phyloP scores from a whole-genome alignment of 2,329 filamentous ascomycete genomes.

The Fusarium albosuccineum region DNA sequence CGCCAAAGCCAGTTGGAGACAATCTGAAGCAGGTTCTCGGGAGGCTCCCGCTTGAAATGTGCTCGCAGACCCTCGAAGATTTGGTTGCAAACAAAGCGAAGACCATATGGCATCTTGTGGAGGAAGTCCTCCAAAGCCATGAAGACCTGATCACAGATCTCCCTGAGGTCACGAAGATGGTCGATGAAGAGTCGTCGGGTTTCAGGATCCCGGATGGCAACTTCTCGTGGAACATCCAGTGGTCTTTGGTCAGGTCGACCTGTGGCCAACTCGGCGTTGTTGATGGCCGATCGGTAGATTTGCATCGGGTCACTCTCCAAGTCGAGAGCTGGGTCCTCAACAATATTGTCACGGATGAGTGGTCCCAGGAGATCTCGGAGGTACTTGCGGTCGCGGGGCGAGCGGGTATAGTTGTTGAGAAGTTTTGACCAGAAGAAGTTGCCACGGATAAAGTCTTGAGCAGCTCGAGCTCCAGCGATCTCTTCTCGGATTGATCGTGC shows the following conservation, averaged over 20 bases:
- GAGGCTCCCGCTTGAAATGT: slow-evolving; percentile 84
- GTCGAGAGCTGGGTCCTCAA: slow-evolving; percentile 91
- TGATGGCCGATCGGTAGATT: slow-evolving; percentile 95
- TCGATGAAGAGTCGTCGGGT: slow-evolving; percentile 94
- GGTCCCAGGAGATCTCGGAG: slow-evolving; percentile 87
- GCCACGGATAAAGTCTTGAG: slow-evolving; percentile 89
- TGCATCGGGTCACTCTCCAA: slow-evolving; percentile 97
- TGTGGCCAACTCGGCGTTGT: slow-evolving; percentile 95
- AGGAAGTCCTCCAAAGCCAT: slow-evolving; percentile 83
- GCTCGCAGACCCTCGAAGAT: slow-evolving; percentile 83
- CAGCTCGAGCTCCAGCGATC: slow-evolving; percentile 76
- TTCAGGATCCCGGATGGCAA: slow-evolving; percentile 96
- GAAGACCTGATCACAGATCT: slow-evolving; percentile 94
- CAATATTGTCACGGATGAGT: slow-evolving; percentile 89
- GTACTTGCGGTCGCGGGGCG: slow-evolving; percentile 92
- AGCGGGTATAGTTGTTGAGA: slow-evolving; percentile 87
- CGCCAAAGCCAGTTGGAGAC: slow-evolving; percentile 95
- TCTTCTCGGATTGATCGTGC: slow-evolving; percentile 87
- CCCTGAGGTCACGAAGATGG: slow-evolving; percentile 91
- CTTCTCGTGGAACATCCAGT: slow-evolving; percentile 87
- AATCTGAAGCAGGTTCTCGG: slow-evolving; percentile 82
- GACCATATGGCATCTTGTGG: slow-evolving; percentile 91
- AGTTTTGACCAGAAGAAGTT: slow-evolving; percentile 96
- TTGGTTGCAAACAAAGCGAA: slow-evolving; percentile 88
- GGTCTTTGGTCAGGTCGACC: slow-evolving; percentile 85